phyloP scores from a whole-genome alignment of 768 basidiomycete genomes.

The Favolaschia claudopus region DNA sequence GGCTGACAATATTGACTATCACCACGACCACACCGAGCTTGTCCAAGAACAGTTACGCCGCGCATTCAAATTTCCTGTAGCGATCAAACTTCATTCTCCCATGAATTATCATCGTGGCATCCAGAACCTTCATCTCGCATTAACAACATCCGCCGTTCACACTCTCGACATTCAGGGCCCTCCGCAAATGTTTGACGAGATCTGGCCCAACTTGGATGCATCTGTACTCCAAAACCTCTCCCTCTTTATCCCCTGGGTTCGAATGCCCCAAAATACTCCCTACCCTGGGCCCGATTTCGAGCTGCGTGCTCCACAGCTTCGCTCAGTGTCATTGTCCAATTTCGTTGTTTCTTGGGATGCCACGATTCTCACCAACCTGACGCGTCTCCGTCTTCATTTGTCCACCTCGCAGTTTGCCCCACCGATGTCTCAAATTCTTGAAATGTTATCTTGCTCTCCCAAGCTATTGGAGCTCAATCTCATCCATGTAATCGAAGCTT shows the following conservation, averaged over 20 bases:
- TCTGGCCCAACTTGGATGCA: background rate
- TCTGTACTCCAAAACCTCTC: background rate
- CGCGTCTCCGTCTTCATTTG: constrained; percentile 12
- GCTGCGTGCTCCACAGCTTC: constrained; percentile 4
- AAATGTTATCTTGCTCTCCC: constrained; percentile 8
- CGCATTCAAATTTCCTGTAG: background rate
- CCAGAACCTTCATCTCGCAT: background rate
- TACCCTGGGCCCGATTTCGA: constrained; percentile 6
- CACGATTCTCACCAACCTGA: background rate
- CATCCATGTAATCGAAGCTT: background rate
- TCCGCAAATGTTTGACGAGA: constrained; percentile 1
- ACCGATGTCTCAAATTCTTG: constrained; percentile 14
- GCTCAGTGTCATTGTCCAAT: constrained; percentile 10
- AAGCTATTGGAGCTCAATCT: constrained; percentile 10
- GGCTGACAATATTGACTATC: background rate
- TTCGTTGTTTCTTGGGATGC: constrained; percentile 9
- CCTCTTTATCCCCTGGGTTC: constrained; percentile 7
- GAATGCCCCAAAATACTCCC: background rate
- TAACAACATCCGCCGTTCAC: background rate
- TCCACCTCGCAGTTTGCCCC: background rate
- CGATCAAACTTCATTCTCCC: background rate
- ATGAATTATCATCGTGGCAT: constrained; percentile 8
- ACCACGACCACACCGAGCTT: constrained; percentile 6
- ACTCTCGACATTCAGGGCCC: constrained; percentile 9
- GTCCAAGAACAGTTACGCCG: constrained; percentile 4